Evolutionary conservation across 1,284 basidiomycete species (phyloP).

Genomic region (Ustilago xerochloae): DNA sequence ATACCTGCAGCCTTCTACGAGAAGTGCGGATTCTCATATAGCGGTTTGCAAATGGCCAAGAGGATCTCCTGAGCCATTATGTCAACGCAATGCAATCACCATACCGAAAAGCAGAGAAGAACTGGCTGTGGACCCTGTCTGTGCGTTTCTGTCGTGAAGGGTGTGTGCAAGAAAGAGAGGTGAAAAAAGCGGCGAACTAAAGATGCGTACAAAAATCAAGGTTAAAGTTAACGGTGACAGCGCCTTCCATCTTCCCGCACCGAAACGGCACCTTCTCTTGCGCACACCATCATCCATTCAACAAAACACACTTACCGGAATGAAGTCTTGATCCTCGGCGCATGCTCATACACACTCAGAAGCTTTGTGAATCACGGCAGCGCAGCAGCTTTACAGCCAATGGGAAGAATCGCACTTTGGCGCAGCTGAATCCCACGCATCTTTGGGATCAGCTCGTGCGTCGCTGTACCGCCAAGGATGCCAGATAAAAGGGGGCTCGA

Average conservation of each 20-base stretch:
- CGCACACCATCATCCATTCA: neutral
- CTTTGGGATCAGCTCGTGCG: slow-evolving; percentile 20
- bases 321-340: neutral
- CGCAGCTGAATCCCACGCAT: slow-evolving; percentile 25
- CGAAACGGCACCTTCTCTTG: neutral
- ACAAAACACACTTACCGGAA: slow-evolving; percentile 1
- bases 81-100: neutral
- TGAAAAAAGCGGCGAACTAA: slow-evolving; percentile 8
- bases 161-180: neutral
- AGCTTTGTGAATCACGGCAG: neutral
- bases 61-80: slow-evolving; percentile 9
- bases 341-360: neutral
- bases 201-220: slow-evolving; percentile 2
- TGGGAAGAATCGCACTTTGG: neutral
- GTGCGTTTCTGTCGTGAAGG: neutral
- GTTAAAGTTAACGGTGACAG: too few relatives aligned
- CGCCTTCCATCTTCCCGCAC: neutral
- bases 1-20: slow-evolving; percentile 84
- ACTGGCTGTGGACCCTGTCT: neutral
- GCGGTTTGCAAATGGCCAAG: slow-evolving; percentile 63
- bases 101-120: neutral
- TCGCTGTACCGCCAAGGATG: slow-evolving; percentile 11
- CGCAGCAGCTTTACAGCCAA: too few relatives aligned
- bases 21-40: slow-evolving; percentile 79
- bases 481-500: slow-evolving; percentile 32